These are phyloP conservation scores for Russula emetica DNA, from an alignment of 768 basidiomycete genomes.

Conservation along the genomic window DNA sequence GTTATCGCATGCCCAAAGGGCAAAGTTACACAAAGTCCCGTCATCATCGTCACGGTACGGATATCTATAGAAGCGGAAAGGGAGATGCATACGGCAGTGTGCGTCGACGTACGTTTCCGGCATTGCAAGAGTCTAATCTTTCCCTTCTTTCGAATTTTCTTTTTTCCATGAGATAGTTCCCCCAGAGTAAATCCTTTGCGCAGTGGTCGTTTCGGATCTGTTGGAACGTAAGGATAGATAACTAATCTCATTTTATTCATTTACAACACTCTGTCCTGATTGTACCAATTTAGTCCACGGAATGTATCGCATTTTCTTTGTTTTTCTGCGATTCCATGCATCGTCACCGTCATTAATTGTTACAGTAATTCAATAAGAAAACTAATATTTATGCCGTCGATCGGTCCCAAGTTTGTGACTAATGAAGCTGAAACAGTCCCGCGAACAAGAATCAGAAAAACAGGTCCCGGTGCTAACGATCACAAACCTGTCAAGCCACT, in stretches of 20 bases:
- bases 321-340: too few relatives aligned
- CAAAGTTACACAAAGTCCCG: background rate
- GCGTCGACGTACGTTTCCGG: background rate
- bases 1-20: background rate
- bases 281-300: background rate
- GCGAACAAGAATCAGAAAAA: background rate
- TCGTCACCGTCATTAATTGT: background rate
- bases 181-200: background rate
- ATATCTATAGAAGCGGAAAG: constrained; percentile 3
- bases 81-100: background rate
- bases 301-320: background rate
- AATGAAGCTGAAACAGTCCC: background rate
- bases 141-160: background rate
- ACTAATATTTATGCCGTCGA: too few relatives aligned
- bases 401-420: background rate
- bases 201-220: background rate
- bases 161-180: background rate
- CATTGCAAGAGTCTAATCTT: background rate
- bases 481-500: background rate
- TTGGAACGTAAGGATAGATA: background rate
- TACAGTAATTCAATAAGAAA: background rate
- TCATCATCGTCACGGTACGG: background rate
- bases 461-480: background rate
- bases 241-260: background rate
- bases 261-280: background rate